Base-by-base conservation (phyloP, 2,329 filamentous ascomycete species). In the Bipolaris oryzae region DNA sequence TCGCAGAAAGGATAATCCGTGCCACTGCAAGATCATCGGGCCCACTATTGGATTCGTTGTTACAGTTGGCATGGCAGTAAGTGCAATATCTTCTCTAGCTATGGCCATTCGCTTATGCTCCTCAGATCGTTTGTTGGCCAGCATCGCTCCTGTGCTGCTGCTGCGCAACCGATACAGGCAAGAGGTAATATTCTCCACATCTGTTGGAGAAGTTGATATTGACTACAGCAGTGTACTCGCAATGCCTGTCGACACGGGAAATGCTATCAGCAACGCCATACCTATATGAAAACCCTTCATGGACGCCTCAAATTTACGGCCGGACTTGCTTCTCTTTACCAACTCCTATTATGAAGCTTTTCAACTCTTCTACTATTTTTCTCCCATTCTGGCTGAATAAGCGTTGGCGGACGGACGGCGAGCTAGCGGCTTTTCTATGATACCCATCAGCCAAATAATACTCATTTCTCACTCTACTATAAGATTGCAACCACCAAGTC, bases 101-200 rank as follows among this genome's bases (percentile, higher is more conserved):
- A 3, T 51, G 11, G 47, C 37, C 55, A 51, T 57, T 67, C 11
- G 68, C 21, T 41, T 23, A 35, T 39, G 9, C 42, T 15, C 18
- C 15, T 3, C 51, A 84, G 81, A 71, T 84, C 13, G 62, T 85
- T 31, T 85, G 82, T 60, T 86, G 82, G 78, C 84, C 83, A 2
- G 81, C 80, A 4, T 80, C 82, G 0, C 71, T 86, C 20, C 77
- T 86, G 45, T 85, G 83, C 70, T 81, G 83, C n/a, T 85, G 83
- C 65, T 83, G 81, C 62, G 77, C 78, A 38, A 84, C 82, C 2
- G 77, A 85, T 64, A 76, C 75, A 0, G 84, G 84, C 21, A 83
- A 82, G 67, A 79, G 79, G 83, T 85, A 74, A 64, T 78, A 74
- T 1, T 18, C 6, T 21, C 21, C 11, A 18, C 13, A 20, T 44